Base-by-base conservation (phyloP, 331 rosid species). In the Phaseolus coccineus region DNA sequence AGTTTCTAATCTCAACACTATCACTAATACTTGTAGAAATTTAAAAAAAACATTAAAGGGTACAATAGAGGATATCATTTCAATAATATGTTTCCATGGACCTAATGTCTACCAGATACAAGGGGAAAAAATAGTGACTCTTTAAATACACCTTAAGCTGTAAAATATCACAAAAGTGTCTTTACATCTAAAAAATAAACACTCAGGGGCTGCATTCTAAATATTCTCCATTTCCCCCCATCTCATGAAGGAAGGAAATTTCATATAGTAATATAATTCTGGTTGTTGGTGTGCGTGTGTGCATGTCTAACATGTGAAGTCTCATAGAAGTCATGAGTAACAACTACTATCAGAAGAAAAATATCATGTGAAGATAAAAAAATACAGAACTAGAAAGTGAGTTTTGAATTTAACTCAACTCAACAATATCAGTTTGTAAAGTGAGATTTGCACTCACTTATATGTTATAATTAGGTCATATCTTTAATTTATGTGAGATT, bases 351-450 rank as follows among this genome's bases (percentile, higher is more conserved):
- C 0, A 12, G 4, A 6, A 27, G 22, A 22, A 55, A 71, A 47
- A 56, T 69, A 44, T 31, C 48, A 31, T 68, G 39, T 63, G 37
- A 51, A 73, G 47, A 71, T 53, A 69, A 70, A 65, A 24, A 79
- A 28, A 28, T 28, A 28, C 1, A 28, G 2, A 1, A 28, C 1
- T 28, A 28, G 31, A 28, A 28, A 28, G 31, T 28, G 31, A 28
- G 1, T 28, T 28, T 28, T 28, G 31, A 2, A 28, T 28, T 2
- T 28, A 28, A 28, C 31, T 28, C 31, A 28, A 28, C 31, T 28
- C 31, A 1, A 28, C 31, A 28, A 28, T 1, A 28, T 28, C 2
- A 28, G 2, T 2, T 28, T 28, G 31, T 2, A 28, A 28, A 28
- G 2, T 28, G 2, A 28, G 31, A 28, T 28, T 28, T 28, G 2